Evolutionary conservation across 2,329 filamentous ascomycete genomes (phyloP), one percentile per base, ranked within the genome.

Genomic region (Penicillium sp.): DNA sequence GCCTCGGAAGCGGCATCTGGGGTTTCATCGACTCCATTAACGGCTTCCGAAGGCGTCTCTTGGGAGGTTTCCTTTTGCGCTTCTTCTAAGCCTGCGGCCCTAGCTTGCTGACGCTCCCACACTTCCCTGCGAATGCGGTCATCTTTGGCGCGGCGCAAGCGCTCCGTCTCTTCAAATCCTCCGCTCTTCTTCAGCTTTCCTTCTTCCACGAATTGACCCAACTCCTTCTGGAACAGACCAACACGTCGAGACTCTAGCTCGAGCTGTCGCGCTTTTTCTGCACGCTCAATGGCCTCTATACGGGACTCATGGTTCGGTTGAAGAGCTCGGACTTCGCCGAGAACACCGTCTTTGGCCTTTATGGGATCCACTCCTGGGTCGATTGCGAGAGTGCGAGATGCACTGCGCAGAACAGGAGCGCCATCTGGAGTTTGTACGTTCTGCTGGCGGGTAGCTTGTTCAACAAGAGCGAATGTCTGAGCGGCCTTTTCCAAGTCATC

Each of bases 401-500:
- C 79, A 47, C 75, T 78, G 18, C 78, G 74, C 28, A 76, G 57
- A 11, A 77, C 75, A 54, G 72, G 72, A 43, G 64, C 67, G 49
- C 79, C 68, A 43, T 70, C 65, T 7, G 75, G 74, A 5, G 82
- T 82, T 70, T 95, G 90, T 74, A 95, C 67, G 55, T 83, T 89
- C 71, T 99, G 94, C 74, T 97, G 91, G 75, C 96, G 96, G n/a
- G 92, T 97, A 8, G 94, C 94, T 74, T 97, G 89, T 74, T 99
- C 94, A 16, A 99, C 94, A 0, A 99, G 83, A 23, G 90, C 89
- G 68, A 99, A 96, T 0, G 94, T 97, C 72, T 95, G 89, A 0
- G 87, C 86, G 1, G 93, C 92, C 76, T 97, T 97, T 70, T 97
- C 92, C 47, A 99, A 79, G 76, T 99, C 94, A 68, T 97, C 92